Base-by-base conservation (phyloP, 768 basidiomycete genomes). In the Dictyophora rubrovolvata region DNA sequence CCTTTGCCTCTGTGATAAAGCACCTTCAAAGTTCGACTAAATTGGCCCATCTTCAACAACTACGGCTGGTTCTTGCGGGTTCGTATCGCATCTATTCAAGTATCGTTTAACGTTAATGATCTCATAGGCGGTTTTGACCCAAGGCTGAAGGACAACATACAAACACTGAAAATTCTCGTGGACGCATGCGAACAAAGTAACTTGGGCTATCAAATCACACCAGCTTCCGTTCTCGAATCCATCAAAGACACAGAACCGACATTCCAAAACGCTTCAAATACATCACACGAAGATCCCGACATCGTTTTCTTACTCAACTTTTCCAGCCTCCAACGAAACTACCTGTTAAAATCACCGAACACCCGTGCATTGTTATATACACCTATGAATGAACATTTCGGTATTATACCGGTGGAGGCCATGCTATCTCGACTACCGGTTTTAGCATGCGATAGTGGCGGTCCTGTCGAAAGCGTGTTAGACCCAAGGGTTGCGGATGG, bases 311-410 rank as follows among this genome's bases (percentile, higher is more conserved):
- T 97, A n/a, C 81, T 93, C 62, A 97, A 96, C 73, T 93, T 96
- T 69, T 85, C 88, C 1, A 87, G 86, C 5, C 64, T 75, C 0
- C 95, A 98, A 68, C 87, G 94, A 33, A 83, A 88, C 0, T 85
- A 85, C 7, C 80, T 98, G 1, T 82, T 99, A 37, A 80, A 73
- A 12, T 78, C 82, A 5, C 69, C 80, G 0, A 79, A 78, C 5
- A 89, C 91, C 0, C 70, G 82, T 16, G 89, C 82, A 0, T 75
- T 98, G 0, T 77, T 99, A 7, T 99, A 99, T 69, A 99, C 95
- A 0, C 96, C 95, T 0, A 74, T 80, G 8, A 95, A 95, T 69
- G 95, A 99, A 66, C 95, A 99, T 69, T 96, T 98, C 69, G 96
- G 95, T 1, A 97, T 99, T 64, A 94, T 87, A 0, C 95, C 96